Conservation (phyloP, 257 asterid genomes). For the Vinca minor region DNA sequence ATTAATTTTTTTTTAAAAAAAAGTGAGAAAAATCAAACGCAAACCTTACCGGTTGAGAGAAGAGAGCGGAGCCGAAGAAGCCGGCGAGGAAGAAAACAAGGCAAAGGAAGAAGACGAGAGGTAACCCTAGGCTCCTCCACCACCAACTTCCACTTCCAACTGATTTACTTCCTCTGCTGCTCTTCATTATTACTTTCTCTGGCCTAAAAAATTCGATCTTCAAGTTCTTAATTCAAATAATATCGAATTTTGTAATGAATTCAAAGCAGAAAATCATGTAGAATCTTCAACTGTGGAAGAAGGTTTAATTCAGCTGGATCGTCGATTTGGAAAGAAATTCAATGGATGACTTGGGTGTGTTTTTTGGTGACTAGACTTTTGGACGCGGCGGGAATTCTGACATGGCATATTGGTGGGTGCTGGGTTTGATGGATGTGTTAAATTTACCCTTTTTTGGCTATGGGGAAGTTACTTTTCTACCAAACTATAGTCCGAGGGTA, state of each 20-base stretch:
- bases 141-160: constrained; percentile 35
- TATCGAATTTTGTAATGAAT: background rate
- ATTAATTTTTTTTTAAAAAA: background rate
- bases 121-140: constrained; percentile 46
- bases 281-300: constrained; percentile 1
- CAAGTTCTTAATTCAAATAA: background rate
- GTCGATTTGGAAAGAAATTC: no score
- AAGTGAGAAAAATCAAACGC: background rate
- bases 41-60: constrained; percentile 53
- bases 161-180: constrained; percentile 48
- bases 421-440: background rate
- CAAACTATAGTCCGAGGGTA: background rate
- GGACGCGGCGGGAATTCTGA: constrained; percentile 20
- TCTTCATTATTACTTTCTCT: constrained; percentile 14
- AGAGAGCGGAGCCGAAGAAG: constrained; percentile 64
- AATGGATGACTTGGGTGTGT: constrained; percentile 1
- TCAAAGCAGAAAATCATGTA: background rate
- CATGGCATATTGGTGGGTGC: background rate
- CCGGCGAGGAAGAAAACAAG: constrained; percentile 78
- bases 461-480: background rate
- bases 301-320: background rate
- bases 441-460: background rate
- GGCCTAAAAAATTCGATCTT: background rate
- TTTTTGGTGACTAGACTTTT: constrained; percentile 10
- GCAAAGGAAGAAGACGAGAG: constrained; percentile 59